Conservation (phyloP, 768 basidiomycete genomes). For the Calocera cornea region DNA sequence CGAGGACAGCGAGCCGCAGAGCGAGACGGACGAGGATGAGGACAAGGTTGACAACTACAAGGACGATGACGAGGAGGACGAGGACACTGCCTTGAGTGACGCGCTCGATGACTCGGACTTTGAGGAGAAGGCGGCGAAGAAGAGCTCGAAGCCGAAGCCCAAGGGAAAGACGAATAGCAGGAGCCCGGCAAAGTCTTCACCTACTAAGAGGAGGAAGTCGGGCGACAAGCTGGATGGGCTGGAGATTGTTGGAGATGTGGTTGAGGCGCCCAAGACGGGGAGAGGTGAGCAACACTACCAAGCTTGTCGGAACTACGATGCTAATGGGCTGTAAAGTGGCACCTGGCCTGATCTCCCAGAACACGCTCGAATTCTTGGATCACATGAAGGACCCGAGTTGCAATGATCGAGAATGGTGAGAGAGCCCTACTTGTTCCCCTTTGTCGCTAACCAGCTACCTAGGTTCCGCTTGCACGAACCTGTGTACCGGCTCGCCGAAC, state of each 20-base stretch:
- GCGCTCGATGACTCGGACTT: constrained; percentile 11
- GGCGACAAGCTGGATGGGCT: constrained; percentile 36
- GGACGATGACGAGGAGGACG: constrained; percentile 13
- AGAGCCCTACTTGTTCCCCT: neutral
- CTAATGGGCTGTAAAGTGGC: constrained; percentile 40
- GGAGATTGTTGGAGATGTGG: constrained; percentile 58
- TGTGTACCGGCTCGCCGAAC: constrained; percentile 66
- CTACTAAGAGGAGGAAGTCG: constrained; percentile 8
- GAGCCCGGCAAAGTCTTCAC: constrained; percentile 12
- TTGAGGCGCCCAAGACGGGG: constrained; percentile 74
- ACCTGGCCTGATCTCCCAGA: constrained; percentile 72
- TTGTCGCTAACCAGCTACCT: neutral
- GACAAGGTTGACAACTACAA: constrained; percentile 16
- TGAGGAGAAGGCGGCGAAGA: constrained; percentile 6
- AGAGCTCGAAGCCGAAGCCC: constrained; percentile 8
- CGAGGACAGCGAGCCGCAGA: neutral
- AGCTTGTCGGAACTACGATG: neutral
- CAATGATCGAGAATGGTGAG: constrained; percentile 75
- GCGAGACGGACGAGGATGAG: constrained; percentile 10
- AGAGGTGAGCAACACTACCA: constrained; percentile 37
- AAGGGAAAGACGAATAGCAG: constrained; percentile 14
- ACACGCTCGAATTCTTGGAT: constrained; percentile 64
- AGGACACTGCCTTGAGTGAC: constrained; percentile 9
- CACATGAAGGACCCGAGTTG: constrained; percentile 58
- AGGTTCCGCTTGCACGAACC: constrained; percentile 37